These are phyloP conservation scores for Phytophthora fragariae DNA, from an alignment of 352 stramenopile species.

Conservation along the genomic window DNA sequence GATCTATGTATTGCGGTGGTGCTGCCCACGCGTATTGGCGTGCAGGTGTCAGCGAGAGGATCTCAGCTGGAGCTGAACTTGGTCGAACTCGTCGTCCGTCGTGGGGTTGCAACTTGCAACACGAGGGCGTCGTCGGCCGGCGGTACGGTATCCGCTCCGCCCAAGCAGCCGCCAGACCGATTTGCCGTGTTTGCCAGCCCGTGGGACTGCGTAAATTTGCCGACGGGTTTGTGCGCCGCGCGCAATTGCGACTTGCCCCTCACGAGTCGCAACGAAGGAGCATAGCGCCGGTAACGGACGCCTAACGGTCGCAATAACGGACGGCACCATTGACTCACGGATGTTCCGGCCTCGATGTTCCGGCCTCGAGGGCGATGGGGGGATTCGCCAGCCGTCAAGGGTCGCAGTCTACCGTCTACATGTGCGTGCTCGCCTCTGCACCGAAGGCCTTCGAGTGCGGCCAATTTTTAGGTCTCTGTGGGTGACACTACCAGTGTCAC, in stretches of 20 bases:
- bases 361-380: not conserved
- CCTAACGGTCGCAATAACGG: not conserved
- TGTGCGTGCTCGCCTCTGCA: not conserved
- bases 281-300: not conserved
- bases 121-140: too few relatives aligned
- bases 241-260: not conserved
- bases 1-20: not conserved
- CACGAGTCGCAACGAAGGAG: not conserved
- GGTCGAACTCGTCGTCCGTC: not conserved
- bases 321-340: not conserved
- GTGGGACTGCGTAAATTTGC: not conserved
- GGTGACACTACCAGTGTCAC: too few relatives aligned
- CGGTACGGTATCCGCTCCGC: not conserved
- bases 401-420: not conserved
- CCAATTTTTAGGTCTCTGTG: too few relatives aligned
- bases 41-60: not conserved
- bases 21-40: not conserved
- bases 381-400: not conserved
- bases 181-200: not conserved
- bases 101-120: not conserved
- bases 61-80: not conserved
- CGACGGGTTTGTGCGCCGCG: too few relatives aligned
- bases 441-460: too few relatives aligned
- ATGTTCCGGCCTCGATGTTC: not conserved
- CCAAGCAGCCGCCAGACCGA: not conserved